Conservation (phyloP, 2,329 filamentous ascomycete species). For the Colletotrichum neosansevieriae region DNA sequence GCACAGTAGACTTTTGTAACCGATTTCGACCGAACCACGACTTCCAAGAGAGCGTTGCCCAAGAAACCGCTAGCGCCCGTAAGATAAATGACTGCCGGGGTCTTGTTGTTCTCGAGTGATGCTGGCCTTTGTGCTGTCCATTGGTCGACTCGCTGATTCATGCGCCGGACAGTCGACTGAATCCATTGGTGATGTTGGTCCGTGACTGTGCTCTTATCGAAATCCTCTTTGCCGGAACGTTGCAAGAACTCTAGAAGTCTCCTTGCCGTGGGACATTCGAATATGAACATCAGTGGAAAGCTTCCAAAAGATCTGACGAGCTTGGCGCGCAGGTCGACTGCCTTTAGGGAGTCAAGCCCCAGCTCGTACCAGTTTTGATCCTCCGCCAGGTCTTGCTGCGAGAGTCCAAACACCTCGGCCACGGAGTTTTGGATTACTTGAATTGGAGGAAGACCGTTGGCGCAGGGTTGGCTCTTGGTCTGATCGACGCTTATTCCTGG, state of each 20-base stretch:
- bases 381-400: neutral
- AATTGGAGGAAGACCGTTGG: neutral
- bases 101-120: neutral
- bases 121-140: neutral
- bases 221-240: neutral
- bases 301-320: slow-evolving; percentile 15
- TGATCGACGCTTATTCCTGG: too few species aligned
- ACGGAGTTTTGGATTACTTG: neutral
- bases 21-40: neutral
- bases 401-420: neutral
- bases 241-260: neutral
- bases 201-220: neutral
- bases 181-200: slow-evolving; percentile 1
- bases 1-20: slow-evolving; percentile 23
- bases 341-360: slow-evolving; percentile 24
- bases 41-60: slow-evolving; percentile 27
- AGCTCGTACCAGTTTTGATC: slow-evolving; percentile 28
- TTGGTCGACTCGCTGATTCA: slow-evolving; percentile 8
- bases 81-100: neutral
- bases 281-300: slow-evolving; percentile 32
- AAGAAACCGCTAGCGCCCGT: slow-evolving; percentile 25
- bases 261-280: slow-evolving; percentile 18
- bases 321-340: slow-evolving; percentile 14
- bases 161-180: neutral
- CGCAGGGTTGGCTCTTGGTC: too few species aligned